Conservation (phyloP, 108 stramenopile species). For the Bacterosira constricta region DNA sequence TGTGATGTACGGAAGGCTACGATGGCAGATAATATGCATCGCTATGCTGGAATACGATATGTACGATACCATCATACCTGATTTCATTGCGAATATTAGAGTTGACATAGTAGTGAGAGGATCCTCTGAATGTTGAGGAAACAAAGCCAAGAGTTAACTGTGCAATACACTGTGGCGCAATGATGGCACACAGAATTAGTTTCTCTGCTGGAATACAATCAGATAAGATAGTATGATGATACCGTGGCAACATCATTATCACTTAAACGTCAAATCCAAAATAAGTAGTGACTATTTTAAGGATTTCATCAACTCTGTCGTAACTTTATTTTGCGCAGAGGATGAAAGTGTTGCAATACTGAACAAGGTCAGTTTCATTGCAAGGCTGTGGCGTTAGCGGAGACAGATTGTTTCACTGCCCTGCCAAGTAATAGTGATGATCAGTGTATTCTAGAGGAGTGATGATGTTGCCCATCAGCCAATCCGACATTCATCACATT, state of each 20-base stretch:
- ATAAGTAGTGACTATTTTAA: conserved; percentile 25
- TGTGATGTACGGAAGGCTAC: too few species aligned
- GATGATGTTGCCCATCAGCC: neutral
- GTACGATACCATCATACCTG: too few species aligned
- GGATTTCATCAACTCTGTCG: conserved; percentile 10
- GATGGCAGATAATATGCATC: too few species aligned
- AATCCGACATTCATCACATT: neutral
- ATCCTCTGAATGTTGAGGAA: neutral
- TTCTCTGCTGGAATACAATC: too few species aligned
- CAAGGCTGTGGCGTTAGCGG: too few species aligned
- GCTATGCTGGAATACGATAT: too few species aligned
- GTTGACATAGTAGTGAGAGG: neutral
- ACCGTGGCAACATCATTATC: too few species aligned
- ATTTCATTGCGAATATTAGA: conserved; percentile 20
- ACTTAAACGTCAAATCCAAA: too few species aligned
- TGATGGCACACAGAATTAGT: too few species aligned
- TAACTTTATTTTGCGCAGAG: neutral
- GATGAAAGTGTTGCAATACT: neutral
- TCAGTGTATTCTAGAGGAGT: neutral
- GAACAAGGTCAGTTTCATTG: neutral
- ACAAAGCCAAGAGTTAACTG: neutral
- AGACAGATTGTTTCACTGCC: too few species aligned
- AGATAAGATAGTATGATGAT: too few species aligned
- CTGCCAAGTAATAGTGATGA: neutral
- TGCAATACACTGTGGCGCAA: neutral